Evolutionary conservation across 75 land plant genomes (phyloP).

Genomic region (Cryptomeria japonica): DNA sequence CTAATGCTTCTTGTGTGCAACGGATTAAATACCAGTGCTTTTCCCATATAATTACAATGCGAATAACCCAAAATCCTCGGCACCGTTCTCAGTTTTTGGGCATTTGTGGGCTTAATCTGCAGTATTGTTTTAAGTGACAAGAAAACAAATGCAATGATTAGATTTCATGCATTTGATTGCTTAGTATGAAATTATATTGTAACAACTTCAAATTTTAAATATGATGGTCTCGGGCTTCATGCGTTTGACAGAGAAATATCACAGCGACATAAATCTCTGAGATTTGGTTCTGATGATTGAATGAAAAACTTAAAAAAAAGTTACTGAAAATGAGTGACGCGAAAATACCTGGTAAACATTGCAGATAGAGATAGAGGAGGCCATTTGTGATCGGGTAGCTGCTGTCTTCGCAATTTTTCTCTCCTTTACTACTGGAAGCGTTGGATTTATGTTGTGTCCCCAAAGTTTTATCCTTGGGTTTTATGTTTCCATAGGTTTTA

Average conservation of each 20-base stretch:
- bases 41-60: background rate
- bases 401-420: background rate
- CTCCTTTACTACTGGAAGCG: background rate
- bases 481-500: background rate
- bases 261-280: background rate
- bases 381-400: background rate
- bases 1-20: background rate
- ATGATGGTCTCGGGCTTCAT: background rate
- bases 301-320: background rate
- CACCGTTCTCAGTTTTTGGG: background rate
- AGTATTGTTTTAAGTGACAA: background rate
- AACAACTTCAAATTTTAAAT: too few relatives aligned
- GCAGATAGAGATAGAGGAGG: background rate
- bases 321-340: background rate
- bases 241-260: background rate
- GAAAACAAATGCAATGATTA: background rate
- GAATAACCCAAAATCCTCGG: background rate
- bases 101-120: background rate
- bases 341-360: background rate
- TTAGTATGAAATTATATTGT: too few relatives aligned
- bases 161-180: background rate
- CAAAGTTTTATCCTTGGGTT: background rate
- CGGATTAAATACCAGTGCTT: background rate
- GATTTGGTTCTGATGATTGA: background rate
- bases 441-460: background rate